Percentiles rank a stretch among this genome's conserved stretches.
Evolutionary conservation across 1,284 basidiomycete species (phyloP).

Genomic region (Cryptococcus sp.): DNA sequence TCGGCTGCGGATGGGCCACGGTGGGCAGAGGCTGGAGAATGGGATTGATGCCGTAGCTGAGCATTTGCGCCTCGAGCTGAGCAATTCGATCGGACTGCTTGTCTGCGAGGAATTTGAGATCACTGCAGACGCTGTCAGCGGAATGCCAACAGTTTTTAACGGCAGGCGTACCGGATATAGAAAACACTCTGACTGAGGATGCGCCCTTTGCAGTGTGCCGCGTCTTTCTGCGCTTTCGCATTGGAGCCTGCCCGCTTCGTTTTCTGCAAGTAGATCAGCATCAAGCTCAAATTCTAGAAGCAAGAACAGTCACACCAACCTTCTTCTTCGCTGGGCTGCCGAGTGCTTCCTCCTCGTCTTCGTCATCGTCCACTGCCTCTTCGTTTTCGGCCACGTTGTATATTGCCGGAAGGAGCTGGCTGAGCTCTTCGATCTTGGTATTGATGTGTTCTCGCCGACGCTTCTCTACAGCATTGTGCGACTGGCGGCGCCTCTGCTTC

Average conservation of each 20-base stretch:
- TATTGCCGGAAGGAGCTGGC: slow-evolving; percentile 38
- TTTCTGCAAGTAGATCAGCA: slow-evolving; percentile 15
- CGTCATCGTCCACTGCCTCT: slow-evolving; percentile 34
- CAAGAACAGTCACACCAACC: slow-evolving; percentile 12
- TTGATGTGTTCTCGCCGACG: slow-evolving; percentile 51
- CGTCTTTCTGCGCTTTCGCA: slow-evolving; percentile 41
- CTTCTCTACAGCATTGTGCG: slow-evolving; percentile 52
- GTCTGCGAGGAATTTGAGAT: slow-evolving; percentile 37
- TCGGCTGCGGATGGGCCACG: slow-evolving; percentile 7
- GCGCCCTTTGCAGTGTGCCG: slow-evolving; percentile 46
- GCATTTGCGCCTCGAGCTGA: slow-evolving; percentile 39
- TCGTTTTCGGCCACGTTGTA: slow-evolving; percentile 29
- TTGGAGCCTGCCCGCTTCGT: slow-evolving; percentile 33
- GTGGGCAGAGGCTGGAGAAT: slow-evolving; percentile 8
- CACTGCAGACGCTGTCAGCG: slow-evolving; percentile 24
- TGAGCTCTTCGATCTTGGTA: slow-evolving; percentile 50
- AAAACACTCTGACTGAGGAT: slow-evolving; percentile 45
- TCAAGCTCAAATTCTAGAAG: background rate
- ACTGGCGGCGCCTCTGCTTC: slow-evolving; percentile 47
- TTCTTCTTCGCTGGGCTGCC: slow-evolving; percentile 37
- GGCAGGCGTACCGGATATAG: slow-evolving; percentile 40
- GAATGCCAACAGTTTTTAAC: background rate
- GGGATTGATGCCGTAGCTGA: slow-evolving; percentile 16
- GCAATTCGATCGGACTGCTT: slow-evolving; percentile 38
- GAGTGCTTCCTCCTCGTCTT: slow-evolving; percentile 39